phyloP scores from a whole-genome alignment of 2,329 filamentous ascomycete species.

The Sclerotinia sclerotiorum region DNA sequence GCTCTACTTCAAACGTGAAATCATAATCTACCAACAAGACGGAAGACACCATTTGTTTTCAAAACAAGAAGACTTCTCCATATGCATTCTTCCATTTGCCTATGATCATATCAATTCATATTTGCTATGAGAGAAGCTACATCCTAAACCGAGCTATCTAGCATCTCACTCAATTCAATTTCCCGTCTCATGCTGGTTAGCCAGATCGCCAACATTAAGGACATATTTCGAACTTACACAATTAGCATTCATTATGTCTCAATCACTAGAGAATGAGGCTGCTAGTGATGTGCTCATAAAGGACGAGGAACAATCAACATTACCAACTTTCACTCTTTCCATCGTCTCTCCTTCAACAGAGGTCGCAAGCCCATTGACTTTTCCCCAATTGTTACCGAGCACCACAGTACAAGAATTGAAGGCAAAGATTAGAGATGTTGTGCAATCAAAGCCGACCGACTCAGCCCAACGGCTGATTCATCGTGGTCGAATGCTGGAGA shows the following conservation, averaged over 20 bases:
- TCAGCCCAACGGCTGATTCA: constrained; percentile 61
- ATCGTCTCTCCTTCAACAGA: constrained; percentile 59
- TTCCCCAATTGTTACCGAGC: constrained; percentile 49
- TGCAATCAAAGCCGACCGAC: constrained; percentile 52
- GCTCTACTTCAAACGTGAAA: background rate
- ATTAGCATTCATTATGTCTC: constrained; percentile 29
- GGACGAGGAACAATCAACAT: constrained; percentile 30
- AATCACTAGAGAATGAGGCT: constrained; percentile 24
- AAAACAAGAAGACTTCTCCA: background rate
- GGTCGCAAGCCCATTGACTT: constrained; percentile 51
- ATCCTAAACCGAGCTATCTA: constrained; percentile 6
- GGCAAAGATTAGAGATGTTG: constrained; percentile 53
- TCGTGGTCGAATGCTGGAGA: constrained; percentile 55
- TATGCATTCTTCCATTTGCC: too few species aligned
- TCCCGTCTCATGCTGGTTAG: background rate
- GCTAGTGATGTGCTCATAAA: constrained; percentile 26
- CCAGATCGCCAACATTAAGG: background rate
- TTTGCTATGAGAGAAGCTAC: constrained; percentile 11
- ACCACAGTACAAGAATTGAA: constrained; percentile 60
- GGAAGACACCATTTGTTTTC: background rate
- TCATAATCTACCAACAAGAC: background rate
- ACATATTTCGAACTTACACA: background rate
- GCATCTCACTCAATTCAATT: background rate
- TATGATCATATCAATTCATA: background rate
- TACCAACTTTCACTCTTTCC: constrained; percentile 52